A percentile compares a stretch with the other conserved stretches of the same genome.
phyloP scores from a whole-genome alignment of 495 filamentous ascomycete genomes.

The Neurospora sublineolata region DNA sequence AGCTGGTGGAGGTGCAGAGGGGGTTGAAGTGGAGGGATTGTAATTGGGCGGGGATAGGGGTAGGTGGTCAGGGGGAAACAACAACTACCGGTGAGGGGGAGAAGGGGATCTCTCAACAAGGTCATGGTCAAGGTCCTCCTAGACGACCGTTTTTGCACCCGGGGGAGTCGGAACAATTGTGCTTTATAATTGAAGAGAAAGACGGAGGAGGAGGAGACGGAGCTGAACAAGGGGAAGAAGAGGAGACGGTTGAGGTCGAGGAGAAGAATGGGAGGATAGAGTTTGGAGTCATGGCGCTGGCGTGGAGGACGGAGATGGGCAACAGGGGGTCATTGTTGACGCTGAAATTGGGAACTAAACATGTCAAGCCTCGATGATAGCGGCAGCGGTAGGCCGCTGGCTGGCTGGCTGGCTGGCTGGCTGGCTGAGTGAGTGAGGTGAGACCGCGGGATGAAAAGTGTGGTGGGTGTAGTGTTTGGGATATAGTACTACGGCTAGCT shows the following conservation, averaged over 20 bases:
- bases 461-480: not conserved
- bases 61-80: not conserved
- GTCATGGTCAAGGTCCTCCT: not conserved
- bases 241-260: constrained; percentile 18
- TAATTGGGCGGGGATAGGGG: constrained; percentile 35
- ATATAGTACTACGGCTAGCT: not conserved
- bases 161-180: constrained; percentile 82
- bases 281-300: constrained; percentile 73
- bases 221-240: constrained; percentile 29
- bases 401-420: not conserved
- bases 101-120: constrained; percentile 9
- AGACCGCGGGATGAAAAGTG: not conserved
- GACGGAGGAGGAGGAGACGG: constrained; percentile 6
- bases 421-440: not conserved
- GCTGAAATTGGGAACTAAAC: constrained; percentile 57
- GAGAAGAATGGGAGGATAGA: constrained; percentile 50
- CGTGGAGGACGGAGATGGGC: constrained; percentile 84
- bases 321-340: constrained; percentile 80
- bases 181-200: constrained; percentile 71
- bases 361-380: constrained; percentile 11
- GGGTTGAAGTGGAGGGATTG: constrained; percentile 36
- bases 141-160: constrained; percentile 57
- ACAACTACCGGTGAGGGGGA: constrained; percentile 8
- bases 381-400: not conserved
- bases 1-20: constrained; percentile 32